These are phyloP conservation scores for Phytophthora cactorum DNA, from an alignment of 352 stramenopile species.

Conservation along the genomic window DNA sequence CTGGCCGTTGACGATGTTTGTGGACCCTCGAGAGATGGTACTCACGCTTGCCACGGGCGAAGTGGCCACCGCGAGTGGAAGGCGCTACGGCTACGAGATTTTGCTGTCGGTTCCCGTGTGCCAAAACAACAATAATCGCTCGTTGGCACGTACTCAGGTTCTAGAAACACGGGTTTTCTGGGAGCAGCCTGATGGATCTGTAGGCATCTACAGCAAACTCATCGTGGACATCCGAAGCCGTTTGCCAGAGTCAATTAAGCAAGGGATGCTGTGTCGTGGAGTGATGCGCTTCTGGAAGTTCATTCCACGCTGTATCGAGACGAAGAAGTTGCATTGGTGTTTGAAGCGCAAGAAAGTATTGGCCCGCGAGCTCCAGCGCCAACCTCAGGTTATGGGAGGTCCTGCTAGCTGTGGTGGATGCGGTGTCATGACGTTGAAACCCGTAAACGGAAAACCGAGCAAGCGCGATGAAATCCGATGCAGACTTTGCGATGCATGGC, in stretches of 20 bases:
- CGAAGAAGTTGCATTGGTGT: conserved; percentile 38
- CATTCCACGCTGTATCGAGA: conserved; percentile 34
- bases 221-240: conserved; percentile 27
- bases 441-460: conserved; percentile 1
- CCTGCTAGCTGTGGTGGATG: conserved; percentile 28
- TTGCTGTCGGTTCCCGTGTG: conserved; percentile 26
- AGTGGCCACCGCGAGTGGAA: conserved; percentile 26
- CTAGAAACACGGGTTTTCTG: conserved; percentile 36
- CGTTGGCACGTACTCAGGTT: conserved; percentile 25
- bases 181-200: conserved; percentile 30
- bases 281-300: conserved; percentile 42
- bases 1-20: conserved; percentile 34
- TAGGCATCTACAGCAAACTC: conserved; percentile 37
- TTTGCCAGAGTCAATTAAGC: conserved; percentile 27
- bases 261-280: conserved; percentile 27
- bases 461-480: conserved; percentile 18
- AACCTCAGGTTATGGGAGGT: conserved; percentile 16
- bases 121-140: neutral
- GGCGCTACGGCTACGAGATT: conserved; percentile 34
- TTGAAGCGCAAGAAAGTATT: conserved; percentile 26
- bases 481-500: conserved; percentile 25
- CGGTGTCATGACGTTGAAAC: conserved; percentile 5
- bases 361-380: conserved; percentile 8
- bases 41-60: conserved; percentile 25
- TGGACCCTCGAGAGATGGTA: conserved; percentile 28